Evolutionary conservation across 331 rosid genomes (phyloP).

Genomic region (Ulmus americana): DNA sequence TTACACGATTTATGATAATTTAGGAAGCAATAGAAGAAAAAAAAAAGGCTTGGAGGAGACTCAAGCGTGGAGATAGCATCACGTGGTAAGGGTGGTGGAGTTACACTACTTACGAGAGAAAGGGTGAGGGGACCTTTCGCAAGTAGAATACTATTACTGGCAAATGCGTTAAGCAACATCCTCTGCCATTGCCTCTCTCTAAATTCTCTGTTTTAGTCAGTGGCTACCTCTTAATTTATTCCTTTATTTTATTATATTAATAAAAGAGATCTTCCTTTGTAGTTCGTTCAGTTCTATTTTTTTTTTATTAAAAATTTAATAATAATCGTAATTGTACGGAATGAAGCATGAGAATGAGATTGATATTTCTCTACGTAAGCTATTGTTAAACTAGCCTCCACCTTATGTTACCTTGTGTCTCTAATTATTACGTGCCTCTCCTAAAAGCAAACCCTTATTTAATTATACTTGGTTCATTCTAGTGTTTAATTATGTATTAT

Average conservation of each 20-base stretch:
- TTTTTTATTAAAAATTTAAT: no score
- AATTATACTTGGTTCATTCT: neutral
- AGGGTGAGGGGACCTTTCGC: neutral
- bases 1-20: no score
- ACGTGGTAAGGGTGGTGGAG: conserved; percentile 36
- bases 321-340: conserved; percentile 28
- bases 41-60: conserved; percentile 38
- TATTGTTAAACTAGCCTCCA: neutral
- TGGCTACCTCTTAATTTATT: conserved; percentile 18
- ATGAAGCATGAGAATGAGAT: conserved; percentile 16
- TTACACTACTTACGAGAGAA: conserved; percentile 45
- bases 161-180: conserved; percentile 96
- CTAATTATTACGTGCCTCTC: conserved; percentile 1
- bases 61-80: conserved; percentile 33
- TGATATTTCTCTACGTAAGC: conserved; percentile 10
- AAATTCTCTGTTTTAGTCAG: conserved; percentile 26
- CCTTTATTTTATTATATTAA: conserved; percentile 17
- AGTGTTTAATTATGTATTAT: no score
- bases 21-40: neutral
- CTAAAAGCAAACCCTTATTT: neutral
- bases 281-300: conserved; percentile 16
- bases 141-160: conserved; percentile 18
- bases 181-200: conserved; percentile 55
- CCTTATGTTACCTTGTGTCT: neutral
- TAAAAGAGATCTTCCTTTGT: neutral